Percentiles rank a stretch among this genome's conserved stretches.
Conservation (phyloP, 2,329 filamentous ascomycete species). For the Colletotrichum lupini region DNA sequence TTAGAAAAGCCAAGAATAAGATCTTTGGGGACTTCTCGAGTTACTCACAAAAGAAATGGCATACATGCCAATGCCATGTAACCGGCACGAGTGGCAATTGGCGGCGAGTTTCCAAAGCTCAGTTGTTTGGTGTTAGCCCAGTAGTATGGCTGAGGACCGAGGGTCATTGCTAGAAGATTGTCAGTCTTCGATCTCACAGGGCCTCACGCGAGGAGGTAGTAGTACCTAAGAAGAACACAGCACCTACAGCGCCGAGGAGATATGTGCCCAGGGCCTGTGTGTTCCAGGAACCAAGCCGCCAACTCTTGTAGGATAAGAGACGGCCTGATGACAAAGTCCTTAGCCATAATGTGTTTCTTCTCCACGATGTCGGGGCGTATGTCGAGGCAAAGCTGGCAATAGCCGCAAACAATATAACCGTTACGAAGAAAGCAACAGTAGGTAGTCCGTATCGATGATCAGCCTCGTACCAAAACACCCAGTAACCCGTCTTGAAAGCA, state of each 20-base stretch:
- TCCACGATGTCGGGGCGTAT: conserved; percentile 49
- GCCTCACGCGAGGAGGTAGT: background rate
- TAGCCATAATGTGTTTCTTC: conserved; percentile 9
- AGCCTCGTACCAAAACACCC: conserved; percentile 53
- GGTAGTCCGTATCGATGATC: conserved; percentile 64
- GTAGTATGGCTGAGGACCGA: conserved; percentile 65
- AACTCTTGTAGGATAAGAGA: conserved; percentile 39
- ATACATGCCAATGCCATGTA: conserved; percentile 63
- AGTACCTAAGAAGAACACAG: conserved; percentile 55
- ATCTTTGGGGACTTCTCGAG: accelerated
- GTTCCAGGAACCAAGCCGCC: conserved; percentile 47
- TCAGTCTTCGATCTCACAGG: background rate
- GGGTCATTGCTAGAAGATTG: conserved; percentile 47
- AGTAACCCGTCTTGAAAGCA: conserved; percentile 55
- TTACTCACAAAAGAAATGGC: conserved; percentile 58
- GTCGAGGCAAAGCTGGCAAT: conserved; percentile 50
- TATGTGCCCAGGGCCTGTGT: conserved; percentile 57
- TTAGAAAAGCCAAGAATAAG: background rate
- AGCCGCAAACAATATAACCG: conserved; percentile 58
- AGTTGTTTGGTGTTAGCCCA: conserved; percentile 57
- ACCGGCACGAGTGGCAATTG: conserved; percentile 62
- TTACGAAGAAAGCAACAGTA: conserved; percentile 64
- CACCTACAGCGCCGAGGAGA: conserved; percentile 51
- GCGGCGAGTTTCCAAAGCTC: conserved; percentile 61
- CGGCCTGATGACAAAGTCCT: conserved; percentile 18